phyloP scores from a whole-genome alignment of 2,329 filamentous ascomycete genomes.

The Emmonsia crescens region DNA sequence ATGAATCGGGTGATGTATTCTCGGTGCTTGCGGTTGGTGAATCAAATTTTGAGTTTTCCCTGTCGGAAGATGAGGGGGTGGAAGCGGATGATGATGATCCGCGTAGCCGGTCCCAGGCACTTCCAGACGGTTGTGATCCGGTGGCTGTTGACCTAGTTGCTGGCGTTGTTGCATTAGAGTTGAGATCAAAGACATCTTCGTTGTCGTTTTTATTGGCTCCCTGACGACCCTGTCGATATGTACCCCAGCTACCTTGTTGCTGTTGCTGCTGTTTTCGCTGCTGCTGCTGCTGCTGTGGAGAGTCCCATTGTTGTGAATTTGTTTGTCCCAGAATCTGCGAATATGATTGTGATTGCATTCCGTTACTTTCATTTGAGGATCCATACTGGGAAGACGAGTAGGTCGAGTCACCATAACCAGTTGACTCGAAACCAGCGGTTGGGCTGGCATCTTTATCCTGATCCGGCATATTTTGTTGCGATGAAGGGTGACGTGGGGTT shows the following conservation, averaged over 20 bases:
- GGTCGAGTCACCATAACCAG: slow-evolving; percentile 2
- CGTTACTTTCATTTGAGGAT: background rate
- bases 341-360: background rate
- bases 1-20: background rate
- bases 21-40: background rate
- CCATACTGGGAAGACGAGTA: background rate
- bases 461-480: background rate
- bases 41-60: background rate
- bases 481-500: background rate
- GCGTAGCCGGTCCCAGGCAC: slow-evolving; percentile 31
- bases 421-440: slow-evolving; percentile 3
- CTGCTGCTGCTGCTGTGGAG: background rate
- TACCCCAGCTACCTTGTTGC: background rate
- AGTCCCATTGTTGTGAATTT: slow-evolving; percentile 4
- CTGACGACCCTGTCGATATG: background rate
- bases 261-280: background rate
- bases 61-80: background rate
- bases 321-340: slow-evolving; percentile 4
- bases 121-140: slow-evolving; percentile 13
- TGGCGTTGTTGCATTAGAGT: background rate
- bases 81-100: background rate
- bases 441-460: slow-evolving; percentile 8
- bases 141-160: slow-evolving; percentile 1
- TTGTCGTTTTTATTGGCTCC: background rate
- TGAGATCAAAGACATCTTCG: background rate